These are phyloP conservation scores for Gossypium bickii DNA, from an alignment of 345 rosid genomes.

Conservation along the genomic window DNA sequence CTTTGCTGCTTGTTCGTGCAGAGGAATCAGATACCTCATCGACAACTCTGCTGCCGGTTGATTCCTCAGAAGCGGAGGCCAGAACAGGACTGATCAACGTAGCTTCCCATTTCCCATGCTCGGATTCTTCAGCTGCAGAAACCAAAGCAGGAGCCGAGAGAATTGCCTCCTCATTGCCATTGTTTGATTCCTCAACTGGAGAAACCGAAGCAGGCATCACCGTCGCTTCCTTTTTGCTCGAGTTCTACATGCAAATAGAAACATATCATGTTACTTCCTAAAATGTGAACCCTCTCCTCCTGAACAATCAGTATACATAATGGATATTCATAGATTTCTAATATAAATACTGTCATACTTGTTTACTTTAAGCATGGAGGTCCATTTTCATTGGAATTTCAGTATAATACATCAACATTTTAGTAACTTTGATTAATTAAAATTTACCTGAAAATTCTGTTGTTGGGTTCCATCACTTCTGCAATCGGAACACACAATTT, in stretches of 20 bases:
- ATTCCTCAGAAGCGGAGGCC: constrained; percentile 21
- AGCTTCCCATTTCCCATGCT: constrained; percentile 12
- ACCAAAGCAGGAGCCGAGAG: constrained; percentile 2
- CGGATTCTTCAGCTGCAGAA: constrained; percentile 18
- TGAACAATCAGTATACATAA: no score
- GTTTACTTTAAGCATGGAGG: no score
- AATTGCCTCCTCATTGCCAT: not conserved
- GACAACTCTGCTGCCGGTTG: constrained; percentile 12
- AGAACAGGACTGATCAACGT: constrained; percentile 6
- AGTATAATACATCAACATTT: not conserved
- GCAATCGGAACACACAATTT: constrained; percentile 13
- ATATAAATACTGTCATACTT: no score
- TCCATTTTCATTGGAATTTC: not conserved
- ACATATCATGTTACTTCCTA: not conserved
- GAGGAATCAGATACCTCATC: constrained; percentile 25
- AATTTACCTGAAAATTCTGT: constrained; percentile 35
- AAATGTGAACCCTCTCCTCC: not conserved
- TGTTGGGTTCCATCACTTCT: constrained; percentile 23
- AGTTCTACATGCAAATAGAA: constrained; percentile 29
- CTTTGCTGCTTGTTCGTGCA: constrained; percentile 16
- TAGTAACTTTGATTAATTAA: not conserved
- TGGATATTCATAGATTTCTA: no score
- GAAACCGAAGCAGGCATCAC: not conserved
- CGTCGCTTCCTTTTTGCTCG: constrained; percentile 13
- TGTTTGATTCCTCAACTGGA: constrained; percentile 17